Base-by-base conservation (phyloP, 768 basidiomycete genomes). In the Crassisporium funariophilum region DNA sequence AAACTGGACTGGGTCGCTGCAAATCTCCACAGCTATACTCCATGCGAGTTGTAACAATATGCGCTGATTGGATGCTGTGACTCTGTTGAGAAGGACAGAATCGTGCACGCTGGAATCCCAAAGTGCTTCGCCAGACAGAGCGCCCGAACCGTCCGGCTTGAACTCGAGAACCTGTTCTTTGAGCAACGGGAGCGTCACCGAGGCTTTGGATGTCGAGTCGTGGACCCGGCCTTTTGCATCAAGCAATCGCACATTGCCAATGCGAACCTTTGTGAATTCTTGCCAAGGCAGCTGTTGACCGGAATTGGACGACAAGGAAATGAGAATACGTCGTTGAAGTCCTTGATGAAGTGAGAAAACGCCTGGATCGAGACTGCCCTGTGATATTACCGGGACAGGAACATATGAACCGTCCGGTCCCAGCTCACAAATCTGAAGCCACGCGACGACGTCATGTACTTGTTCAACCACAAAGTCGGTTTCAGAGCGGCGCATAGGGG, bases 51-150 rank as follows among this genome's bases (percentile, higher is more conserved):
- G 86, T 20, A 98, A 62, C 23, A 97, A 71, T 8, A 97, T 74
- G 27, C 90, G 84, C 54, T 95, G 91, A 36, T 83, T 82, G 4
- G 81, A 61, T 2, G 81, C 75, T 2, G 94, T 95, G 29, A 93
- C 85, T 20, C 86, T 81, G 64, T 99, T 95, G 50, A 99, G 76
- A 35, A 95, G 70, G 12, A 82, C 64, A 10, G 91, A 93, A 55
- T 91, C 84, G 63, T 98, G 97, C 10, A 91, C 70, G 47, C 93
- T 92, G 1, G 91, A 92, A 68, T 99, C 97, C 95, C 95, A 98
- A 5, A 89, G 73, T 1, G 86, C 86, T 44, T 83, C 80, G 7
- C 83, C 84, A 16, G 76, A 69, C 35, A 98, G 65, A 5, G 66
- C 63, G 9, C 90, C 85, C 6, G 88, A 90, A 3, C 95, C 95